phyloP scores from a whole-genome alignment of 192 early-diverging fungal species.

The Paraglomus brasilianum region DNA sequence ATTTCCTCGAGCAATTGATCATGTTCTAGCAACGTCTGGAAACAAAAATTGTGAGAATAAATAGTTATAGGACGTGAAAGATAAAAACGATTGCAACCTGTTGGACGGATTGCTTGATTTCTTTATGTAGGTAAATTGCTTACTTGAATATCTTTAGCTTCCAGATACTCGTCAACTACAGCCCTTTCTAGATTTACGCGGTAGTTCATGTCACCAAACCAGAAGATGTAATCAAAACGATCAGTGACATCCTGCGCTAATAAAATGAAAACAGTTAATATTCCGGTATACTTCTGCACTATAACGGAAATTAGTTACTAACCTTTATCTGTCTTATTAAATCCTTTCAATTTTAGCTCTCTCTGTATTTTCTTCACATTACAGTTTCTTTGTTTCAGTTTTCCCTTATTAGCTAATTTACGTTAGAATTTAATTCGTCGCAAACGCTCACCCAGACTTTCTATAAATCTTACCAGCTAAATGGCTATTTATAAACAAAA shows the following conservation, averaged over 20 bases:
- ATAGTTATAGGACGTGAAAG: neutral
- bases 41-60: neutral
- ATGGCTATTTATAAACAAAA: slow-evolving; percentile 53
- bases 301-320: neutral
- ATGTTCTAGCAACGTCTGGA: slow-evolving; percentile 42
- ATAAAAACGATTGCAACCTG: slow-evolving; percentile 2
- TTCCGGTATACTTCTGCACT: neutral
- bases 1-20: slow-evolving; percentile 47
- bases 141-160: slow-evolving; percentile 50
- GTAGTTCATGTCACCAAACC: slow-evolving; percentile 83
- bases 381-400: slow-evolving; percentile 35
- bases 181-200: slow-evolving; percentile 56
- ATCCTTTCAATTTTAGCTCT: slow-evolving; percentile 47
- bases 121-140: neutral
- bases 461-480: slow-evolving; percentile 40
- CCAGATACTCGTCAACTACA: slow-evolving; percentile 48
- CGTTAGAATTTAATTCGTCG: neutral
- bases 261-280: neutral
- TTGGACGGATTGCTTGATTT: neutral
- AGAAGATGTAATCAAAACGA: slow-evolving; percentile 60
- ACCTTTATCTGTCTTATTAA: slow-evolving; percentile 26
- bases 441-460: no score
- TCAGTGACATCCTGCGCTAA: slow-evolving; percentile 40
- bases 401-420: slow-evolving; percentile 43
- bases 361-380: slow-evolving; percentile 47